Evolutionary conservation across 305 asterid genomes (phyloP).

Genomic region (Solanum hybrid): DNA sequence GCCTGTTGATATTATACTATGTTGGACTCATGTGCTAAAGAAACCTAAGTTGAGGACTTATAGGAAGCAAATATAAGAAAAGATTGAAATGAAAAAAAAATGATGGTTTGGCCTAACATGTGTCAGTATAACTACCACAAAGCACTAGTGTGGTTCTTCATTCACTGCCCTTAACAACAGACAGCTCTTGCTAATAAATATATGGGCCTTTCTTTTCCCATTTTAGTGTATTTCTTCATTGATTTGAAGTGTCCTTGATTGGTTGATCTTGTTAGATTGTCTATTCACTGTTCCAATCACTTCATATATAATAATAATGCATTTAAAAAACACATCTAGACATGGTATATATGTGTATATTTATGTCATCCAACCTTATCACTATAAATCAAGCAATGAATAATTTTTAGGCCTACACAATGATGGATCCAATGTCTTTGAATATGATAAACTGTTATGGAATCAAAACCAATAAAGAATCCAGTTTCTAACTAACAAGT

Average conservation of each 20-base stretch:
- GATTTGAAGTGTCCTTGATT: background rate
- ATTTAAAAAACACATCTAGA: background rate
- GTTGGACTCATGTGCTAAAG: background rate
- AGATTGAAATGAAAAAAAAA: background rate
- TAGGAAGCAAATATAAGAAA: background rate
- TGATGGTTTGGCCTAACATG: background rate
- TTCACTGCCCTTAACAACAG: constrained; percentile 7
- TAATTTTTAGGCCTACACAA: background rate
- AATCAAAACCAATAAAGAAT: background rate
- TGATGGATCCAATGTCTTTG: background rate
- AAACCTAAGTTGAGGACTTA: background rate
- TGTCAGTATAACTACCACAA: constrained; percentile 4
- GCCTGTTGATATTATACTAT: background rate
- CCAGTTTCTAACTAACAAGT: background rate
- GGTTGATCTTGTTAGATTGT: background rate
- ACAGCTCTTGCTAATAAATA: background rate
- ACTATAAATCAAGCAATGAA: background rate
- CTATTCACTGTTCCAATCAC: background rate
- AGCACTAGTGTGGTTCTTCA: background rate
- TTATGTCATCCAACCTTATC: background rate
- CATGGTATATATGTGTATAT: background rate
- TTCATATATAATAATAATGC: background rate
- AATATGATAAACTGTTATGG: background rate
- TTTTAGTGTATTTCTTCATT: background rate
- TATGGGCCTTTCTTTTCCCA: background rate